phyloP scores from a whole-genome alignment of 192 early-diverging fungal species.

The Podila epicladia region DNA sequence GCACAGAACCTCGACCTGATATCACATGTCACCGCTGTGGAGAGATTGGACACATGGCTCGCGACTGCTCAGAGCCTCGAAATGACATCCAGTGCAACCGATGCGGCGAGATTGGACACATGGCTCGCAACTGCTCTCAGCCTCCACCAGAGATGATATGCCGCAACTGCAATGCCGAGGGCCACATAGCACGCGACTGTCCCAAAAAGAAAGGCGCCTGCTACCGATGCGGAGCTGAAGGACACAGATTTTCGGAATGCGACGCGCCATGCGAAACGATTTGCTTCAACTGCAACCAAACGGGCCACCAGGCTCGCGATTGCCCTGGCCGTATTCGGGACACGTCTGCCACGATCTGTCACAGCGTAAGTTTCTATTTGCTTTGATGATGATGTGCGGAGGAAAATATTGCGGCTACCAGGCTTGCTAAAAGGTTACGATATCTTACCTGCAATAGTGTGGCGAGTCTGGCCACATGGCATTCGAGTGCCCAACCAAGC shows the following conservation, averaged over 20 bases:
- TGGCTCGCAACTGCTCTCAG: conserved; percentile 50
- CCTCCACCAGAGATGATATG: conserved; percentile 19
- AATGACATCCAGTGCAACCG: conserved; percentile 18
- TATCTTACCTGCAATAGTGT: conserved; percentile 55
- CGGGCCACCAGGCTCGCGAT: conserved; percentile 54
- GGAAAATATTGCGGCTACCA: neutral
- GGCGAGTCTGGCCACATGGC: conserved; percentile 56
- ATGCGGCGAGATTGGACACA: conserved; percentile 61
- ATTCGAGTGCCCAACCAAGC: conserved; percentile 49
- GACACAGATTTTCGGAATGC: neutral
- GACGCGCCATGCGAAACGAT: neutral
- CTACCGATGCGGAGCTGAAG: conserved; percentile 47
- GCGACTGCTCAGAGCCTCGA: conserved; percentile 13
- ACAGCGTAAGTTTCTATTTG: conserved; percentile 7
- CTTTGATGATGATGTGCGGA: neutral
- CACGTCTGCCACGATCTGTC: conserved; percentile 8
- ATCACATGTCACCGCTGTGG: conserved; percentile 14
- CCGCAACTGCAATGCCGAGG: conserved; percentile 20
- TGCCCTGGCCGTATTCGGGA: conserved; percentile 47
- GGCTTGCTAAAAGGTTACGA: too few species aligned
- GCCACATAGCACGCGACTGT: conserved; percentile 60
- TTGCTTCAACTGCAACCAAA: conserved; percentile 61
- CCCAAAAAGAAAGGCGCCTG: neutral
- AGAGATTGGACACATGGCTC: conserved; percentile 16
- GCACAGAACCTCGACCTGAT: conserved; percentile 17